phyloP scores from a whole-genome alignment of 495 filamentous ascomycete genomes.

The Evernia prunastri region DNA sequence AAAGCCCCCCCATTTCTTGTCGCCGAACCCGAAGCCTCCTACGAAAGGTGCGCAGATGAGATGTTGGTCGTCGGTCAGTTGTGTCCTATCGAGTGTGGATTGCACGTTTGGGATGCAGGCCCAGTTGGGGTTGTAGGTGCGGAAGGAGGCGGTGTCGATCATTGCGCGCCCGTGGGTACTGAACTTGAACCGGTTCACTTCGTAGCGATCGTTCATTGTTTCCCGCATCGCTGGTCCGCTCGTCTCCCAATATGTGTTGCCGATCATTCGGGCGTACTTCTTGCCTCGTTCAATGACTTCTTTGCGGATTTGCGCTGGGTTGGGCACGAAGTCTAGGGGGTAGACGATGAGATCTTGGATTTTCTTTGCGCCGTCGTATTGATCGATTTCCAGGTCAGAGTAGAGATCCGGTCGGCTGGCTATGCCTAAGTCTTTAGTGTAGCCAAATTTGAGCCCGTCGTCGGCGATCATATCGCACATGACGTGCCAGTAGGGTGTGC shows the following conservation, averaged over 20 bases:
- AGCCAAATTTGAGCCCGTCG: conserved; percentile 21
- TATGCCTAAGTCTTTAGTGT: conserved; percentile 15
- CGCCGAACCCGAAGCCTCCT: conserved; percentile 16
- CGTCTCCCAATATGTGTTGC: conserved; percentile 19
- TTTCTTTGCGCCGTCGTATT: conserved; percentile 15
- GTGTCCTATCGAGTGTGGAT: conserved; percentile 7
- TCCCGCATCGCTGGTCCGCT: conserved; percentile 17
- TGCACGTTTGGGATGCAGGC: conserved; percentile 18
- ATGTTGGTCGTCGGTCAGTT: conserved; percentile 18
- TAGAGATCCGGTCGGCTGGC: conserved; percentile 7
- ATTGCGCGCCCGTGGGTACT: conserved; percentile 18
- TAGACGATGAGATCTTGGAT: conserved; percentile 15
- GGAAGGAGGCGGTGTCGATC: conserved; percentile 15
- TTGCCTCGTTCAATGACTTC: conserved; percentile 11
- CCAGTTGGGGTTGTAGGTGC: conserved; percentile 16
- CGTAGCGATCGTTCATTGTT: conserved; percentile 11
- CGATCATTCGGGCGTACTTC: conserved; percentile 18
- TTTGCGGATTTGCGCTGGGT: conserved; percentile 2
- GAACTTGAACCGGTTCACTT: conserved; percentile 14
- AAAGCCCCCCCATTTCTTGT: conserved; percentile 20
- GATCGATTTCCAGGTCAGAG: conserved; percentile 16
- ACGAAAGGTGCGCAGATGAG: conserved; percentile 17
- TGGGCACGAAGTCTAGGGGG: conserved; percentile 6
- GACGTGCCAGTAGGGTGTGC: conserved; percentile 14
- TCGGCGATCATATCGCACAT: conserved; percentile 21